Conservation (phyloP, 768 basidiomycete genomes). For the Hygrophoropsis aurantiaca region DNA sequence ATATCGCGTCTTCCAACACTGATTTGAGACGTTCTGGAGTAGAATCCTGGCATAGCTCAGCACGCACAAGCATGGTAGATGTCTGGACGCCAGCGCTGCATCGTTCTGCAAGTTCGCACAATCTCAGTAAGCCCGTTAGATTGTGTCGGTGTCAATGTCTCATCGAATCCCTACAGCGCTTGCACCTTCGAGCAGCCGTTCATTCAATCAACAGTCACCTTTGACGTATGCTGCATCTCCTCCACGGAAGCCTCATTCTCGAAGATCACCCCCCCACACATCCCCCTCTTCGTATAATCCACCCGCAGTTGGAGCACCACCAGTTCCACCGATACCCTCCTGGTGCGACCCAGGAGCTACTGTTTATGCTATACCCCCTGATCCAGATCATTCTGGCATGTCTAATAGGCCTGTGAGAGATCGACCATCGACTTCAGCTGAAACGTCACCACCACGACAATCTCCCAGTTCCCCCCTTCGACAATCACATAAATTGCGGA, state of each 20-base stretch:
- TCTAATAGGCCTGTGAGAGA: not conserved
- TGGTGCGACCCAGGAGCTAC: slow-evolving; percentile 2
- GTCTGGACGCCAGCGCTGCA: slow-evolving; percentile 33
- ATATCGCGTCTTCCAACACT: slow-evolving; percentile 9
- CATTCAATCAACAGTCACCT: not conserved
- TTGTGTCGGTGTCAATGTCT: no score
- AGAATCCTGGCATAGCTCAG: slow-evolving; percentile 12
- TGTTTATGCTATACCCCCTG: not conserved
- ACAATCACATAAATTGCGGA: not conserved
- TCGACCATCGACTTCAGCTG: not conserved
- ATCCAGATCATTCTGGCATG: slow-evolving; percentile 4
- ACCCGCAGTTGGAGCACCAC: slow-evolving; percentile 12
- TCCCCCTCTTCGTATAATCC: not conserved
- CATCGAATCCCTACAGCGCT: not conserved
- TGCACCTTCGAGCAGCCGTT: not conserved
- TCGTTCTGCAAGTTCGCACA: slow-evolving; percentile 7
- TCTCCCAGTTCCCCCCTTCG: not conserved
- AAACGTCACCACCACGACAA: not conserved
- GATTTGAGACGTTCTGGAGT: slow-evolving; percentile 7
- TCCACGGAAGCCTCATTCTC: slow-evolving; percentile 1
- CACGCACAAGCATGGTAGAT: slow-evolving; percentile 31
- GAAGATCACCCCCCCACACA: not conserved
- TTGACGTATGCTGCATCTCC: not conserved
- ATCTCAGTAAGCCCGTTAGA: slow-evolving; percentile 6
- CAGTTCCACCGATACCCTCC: slow-evolving; percentile 20